Percentiles rank a stretch among this genome's conserved stretches.
These are phyloP conservation scores for Penicillium cosmopolitanum DNA, from an alignment of 495 filamentous ascomycete genomes.

Conservation along the genomic window DNA sequence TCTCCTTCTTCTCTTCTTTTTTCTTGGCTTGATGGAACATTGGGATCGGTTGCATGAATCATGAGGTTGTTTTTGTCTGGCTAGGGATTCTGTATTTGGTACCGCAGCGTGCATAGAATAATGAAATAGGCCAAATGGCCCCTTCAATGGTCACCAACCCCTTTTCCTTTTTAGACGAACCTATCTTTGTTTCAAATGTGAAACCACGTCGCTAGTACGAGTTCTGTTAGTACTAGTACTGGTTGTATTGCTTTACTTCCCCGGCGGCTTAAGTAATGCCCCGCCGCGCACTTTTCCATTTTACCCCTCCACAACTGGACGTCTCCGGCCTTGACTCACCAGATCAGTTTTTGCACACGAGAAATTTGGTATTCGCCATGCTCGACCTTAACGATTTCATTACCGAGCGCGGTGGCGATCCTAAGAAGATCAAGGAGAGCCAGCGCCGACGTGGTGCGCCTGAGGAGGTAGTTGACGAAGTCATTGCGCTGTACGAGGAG, in stretches of 20 bases:
- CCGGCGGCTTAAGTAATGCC: conserved; percentile 28
- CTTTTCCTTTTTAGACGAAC: too few species aligned
- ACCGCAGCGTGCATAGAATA: conserved; percentile 33
- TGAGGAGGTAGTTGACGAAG: conserved; percentile 84
- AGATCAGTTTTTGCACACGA: conserved; percentile 4
- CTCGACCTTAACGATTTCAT: conserved; percentile 84
- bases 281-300: conserved; percentile 25
- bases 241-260: neutral
- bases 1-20: conserved; percentile 11
- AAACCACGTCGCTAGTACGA: too few species aligned
- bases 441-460: conserved; percentile 80
- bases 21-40: conserved; percentile 18
- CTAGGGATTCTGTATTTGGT: conserved; percentile 23
- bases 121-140: conserved; percentile 23
- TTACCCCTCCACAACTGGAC: conserved; percentile 33
- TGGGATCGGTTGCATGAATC: conserved; percentile 21
- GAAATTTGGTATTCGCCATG: conserved; percentile 48
- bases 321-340: conserved; percentile 17
- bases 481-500: conserved; percentile 86
- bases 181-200: too few species aligned
- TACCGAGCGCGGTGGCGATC: conserved; percentile 84
- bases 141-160: neutral
- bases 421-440: conserved; percentile 84
- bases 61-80: conserved; percentile 16
- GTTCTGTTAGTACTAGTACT: too few species aligned